phyloP scores from a whole-genome alignment of 352 stramenopile species.

The Phytophthora ramorum region DNA sequence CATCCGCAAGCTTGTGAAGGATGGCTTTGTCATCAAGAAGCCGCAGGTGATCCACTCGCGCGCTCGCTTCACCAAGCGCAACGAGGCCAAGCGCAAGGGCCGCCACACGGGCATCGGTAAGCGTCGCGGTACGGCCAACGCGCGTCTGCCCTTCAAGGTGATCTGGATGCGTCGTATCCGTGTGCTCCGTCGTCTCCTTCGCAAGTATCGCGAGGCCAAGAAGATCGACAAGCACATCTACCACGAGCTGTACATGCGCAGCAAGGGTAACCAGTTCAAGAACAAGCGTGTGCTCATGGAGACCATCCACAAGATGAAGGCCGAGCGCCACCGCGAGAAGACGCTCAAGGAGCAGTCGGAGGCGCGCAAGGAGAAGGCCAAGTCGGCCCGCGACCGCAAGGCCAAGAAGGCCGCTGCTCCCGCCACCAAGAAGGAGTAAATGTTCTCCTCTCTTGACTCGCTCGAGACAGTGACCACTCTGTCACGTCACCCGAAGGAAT shows the following conservation, averaged over 20 bases:
- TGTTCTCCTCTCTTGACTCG: slow-evolving; percentile 14
- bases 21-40: slow-evolving; percentile 99
- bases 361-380: slow-evolving; percentile 96
- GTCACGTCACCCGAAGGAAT: slow-evolving; percentile 33
- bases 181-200: slow-evolving; percentile 98
- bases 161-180: slow-evolving; percentile 99
- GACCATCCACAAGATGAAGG: slow-evolving; percentile 99
- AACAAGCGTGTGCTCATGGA: slow-evolving; percentile 99
- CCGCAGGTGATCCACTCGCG: slow-evolving; percentile 98
- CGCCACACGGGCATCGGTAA: slow-evolving; percentile 99
- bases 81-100: slow-evolving; percentile 99
- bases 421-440: slow-evolving; percentile 79
- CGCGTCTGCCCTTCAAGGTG: slow-evolving; percentile 99
- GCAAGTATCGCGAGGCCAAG: slow-evolving; percentile 99
- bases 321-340: slow-evolving; percentile 96
- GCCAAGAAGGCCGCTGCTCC: slow-evolving; percentile 50
- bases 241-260: slow-evolving; percentile 99
- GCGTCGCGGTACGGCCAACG: slow-evolving; percentile 99
- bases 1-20: slow-evolving; percentile 99
- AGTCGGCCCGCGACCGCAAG: slow-evolving; percentile 86
- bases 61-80: slow-evolving; percentile 95
- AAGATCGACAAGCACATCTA: slow-evolving; percentile 99
- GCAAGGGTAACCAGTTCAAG: slow-evolving; percentile 99
- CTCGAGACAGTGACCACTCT: slow-evolving; percentile 6
- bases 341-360: slow-evolving; percentile 97